Evolutionary conservation across 345 rosid genomes (phyloP), one percentile per base, ranked within the genome.

Genomic region (Murraya koenigii): DNA sequence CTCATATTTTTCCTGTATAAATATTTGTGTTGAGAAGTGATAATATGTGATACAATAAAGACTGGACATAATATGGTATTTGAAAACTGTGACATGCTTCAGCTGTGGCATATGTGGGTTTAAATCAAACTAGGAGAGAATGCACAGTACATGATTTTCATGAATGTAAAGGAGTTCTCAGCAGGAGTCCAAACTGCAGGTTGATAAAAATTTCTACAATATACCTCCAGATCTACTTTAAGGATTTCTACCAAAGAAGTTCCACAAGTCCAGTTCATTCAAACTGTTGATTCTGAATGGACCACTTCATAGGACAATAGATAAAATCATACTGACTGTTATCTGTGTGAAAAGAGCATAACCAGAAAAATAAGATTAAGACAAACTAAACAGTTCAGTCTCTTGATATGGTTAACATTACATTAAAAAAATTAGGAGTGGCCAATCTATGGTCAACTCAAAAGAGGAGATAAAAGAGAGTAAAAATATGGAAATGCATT

Each of bases 1-100:
- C 75, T 94, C 99, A 80, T 94, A 94, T 79, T 91, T 94, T 82
- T 92, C 97, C 99, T 96, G 92, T 72, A 81, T 32, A 77, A 23
- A 39, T 75, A 49, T 74, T 78, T 52, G 32, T 64, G 75, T 60
- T 66, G 72, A 77, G 72, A 74, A 66, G 38, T 33, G 7, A 38
- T 71, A 71, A 41, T 13, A 54, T 71, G 56, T 6, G 66, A 23
- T 63, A 64, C 28, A 78, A 77, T 74, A 30, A 47, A 69, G 56
- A 25, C 7, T n/a, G 63, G 22, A 52, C 32, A 30, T 59, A 63
- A 11, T 44, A 69, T 47, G 17, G 69, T 22, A n/a, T 67, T 44
- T 35, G 26, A 14, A 61, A 64, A n/a, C n/a, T n/a, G n/a, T n/a
- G 49, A 26, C 36, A 38, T 36, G 66, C 66, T 19, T 22, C 36